Percentiles rank a stretch among this genome's conserved stretches.
Evolutionary conservation across 2,329 filamentous ascomycete genomes (phyloP).

Genomic region (Helotiales sp.): DNA sequence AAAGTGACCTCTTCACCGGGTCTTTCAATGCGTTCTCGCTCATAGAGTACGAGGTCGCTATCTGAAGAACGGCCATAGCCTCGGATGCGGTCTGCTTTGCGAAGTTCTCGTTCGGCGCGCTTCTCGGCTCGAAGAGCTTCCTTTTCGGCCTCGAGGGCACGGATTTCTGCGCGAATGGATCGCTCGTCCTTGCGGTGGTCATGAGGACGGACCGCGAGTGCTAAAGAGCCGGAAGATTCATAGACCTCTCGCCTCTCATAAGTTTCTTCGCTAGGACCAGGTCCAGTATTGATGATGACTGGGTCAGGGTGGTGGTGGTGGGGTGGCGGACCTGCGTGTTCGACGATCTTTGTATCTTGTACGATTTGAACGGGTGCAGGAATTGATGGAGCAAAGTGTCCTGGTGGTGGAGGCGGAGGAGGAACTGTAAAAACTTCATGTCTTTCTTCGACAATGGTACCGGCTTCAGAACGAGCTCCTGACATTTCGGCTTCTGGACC

Average conservation of each 20-base stretch:
- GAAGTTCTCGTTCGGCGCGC: conserved; percentile 50
- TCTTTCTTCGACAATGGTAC: conserved; percentile 55
- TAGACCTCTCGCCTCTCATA: conserved; percentile 34
- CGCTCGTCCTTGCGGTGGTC: conserved; percentile 47
- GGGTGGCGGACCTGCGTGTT: conserved; percentile 32
- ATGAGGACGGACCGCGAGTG: conserved; percentile 47
- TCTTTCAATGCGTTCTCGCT: conserved; percentile 51
- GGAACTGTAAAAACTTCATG: conserved; percentile 49
- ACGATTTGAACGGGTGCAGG: conserved; percentile 46
- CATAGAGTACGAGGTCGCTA: conserved; percentile 67
- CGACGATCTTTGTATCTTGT: conserved; percentile 52
- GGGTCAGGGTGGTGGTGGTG: conserved; percentile 46
- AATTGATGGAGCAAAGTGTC: conserved; percentile 27
- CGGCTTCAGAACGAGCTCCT: conserved; percentile 53
- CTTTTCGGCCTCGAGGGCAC: conserved; percentile 70
- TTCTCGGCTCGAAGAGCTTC: conserved; percentile 62
- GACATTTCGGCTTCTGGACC: conserved; percentile 39
- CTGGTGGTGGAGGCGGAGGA: conserved; percentile 24
- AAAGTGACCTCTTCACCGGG: conserved; percentile 58
- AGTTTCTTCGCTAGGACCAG: conserved; percentile 39
- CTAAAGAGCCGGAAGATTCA: conserved; percentile 47
- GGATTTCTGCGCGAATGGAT: conserved; percentile 75
- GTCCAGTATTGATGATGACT: conserved; percentile 51
- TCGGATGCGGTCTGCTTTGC: conserved; percentile 56
- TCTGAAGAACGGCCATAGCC: conserved; percentile 62